A percentile compares a stretch with the other conserved stretches of the same genome.
These are phyloP conservation scores for Naumovozyma castellii DNA, from an alignment of 805 yeast genomes.

Conservation along the genomic window DNA sequence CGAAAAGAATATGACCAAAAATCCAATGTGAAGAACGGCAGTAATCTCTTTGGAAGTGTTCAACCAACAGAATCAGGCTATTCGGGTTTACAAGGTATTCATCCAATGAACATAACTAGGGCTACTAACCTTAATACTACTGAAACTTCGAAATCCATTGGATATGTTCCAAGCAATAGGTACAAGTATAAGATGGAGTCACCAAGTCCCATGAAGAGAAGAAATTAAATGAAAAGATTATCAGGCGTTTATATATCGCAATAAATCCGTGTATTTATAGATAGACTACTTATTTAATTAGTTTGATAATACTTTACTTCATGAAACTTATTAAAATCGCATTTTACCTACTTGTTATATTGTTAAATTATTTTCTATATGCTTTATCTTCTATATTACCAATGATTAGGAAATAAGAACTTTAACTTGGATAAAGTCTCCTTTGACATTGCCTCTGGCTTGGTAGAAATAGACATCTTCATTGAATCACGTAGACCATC, in stretches of 20 bases:
- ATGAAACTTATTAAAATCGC: too few species aligned
- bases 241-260: neutral
- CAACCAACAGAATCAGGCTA: neutral
- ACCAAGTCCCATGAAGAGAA: constrained; percentile 22
- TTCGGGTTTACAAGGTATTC: neutral
- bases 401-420: constrained; percentile 84
- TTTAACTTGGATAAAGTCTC: constrained; percentile 73
- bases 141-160: constrained; percentile 1
- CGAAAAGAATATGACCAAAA: constrained; percentile 14
- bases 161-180: constrained; percentile 29
- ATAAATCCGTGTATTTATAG: too few species aligned
- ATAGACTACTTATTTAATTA: too few species aligned
- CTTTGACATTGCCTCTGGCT: constrained; percentile 59
- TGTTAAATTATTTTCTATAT: too few species aligned
- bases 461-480: constrained; percentile 75
- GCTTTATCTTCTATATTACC: constrained; percentile 48
- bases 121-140: neutral
- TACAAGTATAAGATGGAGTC: constrained; percentile 29
- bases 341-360: too few species aligned
- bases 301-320: too few species aligned
- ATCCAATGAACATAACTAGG: neutral
- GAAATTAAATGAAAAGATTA: neutral
- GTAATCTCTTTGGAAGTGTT: neutral
- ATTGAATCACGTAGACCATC: constrained; percentile 63
- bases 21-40: constrained; percentile 15